These are phyloP conservation scores for Carpinus viminea DNA, from an alignment of 306 rosid genomes.

Conservation along the genomic window DNA sequence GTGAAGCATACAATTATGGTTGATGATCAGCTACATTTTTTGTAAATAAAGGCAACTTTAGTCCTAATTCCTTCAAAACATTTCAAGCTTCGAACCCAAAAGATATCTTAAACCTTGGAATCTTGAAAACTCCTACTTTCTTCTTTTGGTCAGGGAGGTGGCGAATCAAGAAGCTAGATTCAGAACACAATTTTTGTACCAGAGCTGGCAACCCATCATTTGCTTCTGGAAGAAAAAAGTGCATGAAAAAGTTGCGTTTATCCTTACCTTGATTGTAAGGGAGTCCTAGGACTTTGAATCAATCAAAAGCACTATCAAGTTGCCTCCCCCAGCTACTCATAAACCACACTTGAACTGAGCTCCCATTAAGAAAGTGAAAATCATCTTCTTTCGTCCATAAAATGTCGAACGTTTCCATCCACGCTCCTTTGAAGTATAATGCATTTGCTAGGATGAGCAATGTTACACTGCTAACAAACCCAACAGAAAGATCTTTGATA, in stretches of 20 bases:
- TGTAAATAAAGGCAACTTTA: slow-evolving; percentile 62
- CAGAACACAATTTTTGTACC: slow-evolving; percentile 57
- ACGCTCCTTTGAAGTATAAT: slow-evolving; percentile 74
- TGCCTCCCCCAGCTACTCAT: slow-evolving; percentile 65
- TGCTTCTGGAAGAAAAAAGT: slow-evolving; percentile 69
- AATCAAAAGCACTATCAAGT: slow-evolving; percentile 42
- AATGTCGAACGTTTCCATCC: slow-evolving; percentile 63
- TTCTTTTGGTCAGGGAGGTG: slow-evolving; percentile 43
- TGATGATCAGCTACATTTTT: slow-evolving; percentile 57
- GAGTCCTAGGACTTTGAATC: slow-evolving; percentile 70
- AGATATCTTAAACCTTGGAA: slow-evolving; percentile 75
- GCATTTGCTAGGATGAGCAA: slow-evolving; percentile 63
- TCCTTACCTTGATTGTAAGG: slow-evolving; percentile 61
- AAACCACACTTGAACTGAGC: slow-evolving; percentile 63
- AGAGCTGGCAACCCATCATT: slow-evolving; percentile 62
- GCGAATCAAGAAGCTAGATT: slow-evolving; percentile 49
- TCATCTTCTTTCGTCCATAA: slow-evolving; percentile 49
- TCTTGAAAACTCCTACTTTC: slow-evolving; percentile 59
- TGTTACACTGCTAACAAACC: slow-evolving; percentile 50
- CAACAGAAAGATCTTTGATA: slow-evolving; percentile 57
- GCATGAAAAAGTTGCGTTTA: slow-evolving; percentile 62
- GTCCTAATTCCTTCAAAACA: slow-evolving; percentile 53
- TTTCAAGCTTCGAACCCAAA: slow-evolving; percentile 56
- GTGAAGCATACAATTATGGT: slow-evolving; percentile 45
- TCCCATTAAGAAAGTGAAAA: slow-evolving; percentile 62